Evolutionary conservation across 129 eudicot genomes (phyloP).

Genomic region (Flaveria bidentis): DNA sequence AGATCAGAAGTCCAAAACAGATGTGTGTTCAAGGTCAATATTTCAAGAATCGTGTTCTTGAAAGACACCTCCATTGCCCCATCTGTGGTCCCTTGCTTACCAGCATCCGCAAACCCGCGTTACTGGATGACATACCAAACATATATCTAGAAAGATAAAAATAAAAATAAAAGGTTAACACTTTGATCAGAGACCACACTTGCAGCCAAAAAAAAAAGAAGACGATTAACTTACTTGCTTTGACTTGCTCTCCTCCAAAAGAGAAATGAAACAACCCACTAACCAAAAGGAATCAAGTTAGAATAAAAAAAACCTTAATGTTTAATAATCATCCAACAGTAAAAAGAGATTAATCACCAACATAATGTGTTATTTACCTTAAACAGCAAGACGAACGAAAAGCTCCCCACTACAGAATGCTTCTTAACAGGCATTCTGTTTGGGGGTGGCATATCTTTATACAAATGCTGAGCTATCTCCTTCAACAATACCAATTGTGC

Average conservation of each 20-base stretch:
- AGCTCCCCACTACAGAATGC: slow-evolving; percentile 47
- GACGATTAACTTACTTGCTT: slow-evolving; percentile 63
- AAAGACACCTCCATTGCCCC: slow-evolving; percentile 73
- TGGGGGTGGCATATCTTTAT: slow-evolving; percentile 63
- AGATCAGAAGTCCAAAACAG: slow-evolving; percentile 14
- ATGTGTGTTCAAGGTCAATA: slow-evolving; percentile 22
- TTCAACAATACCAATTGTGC: slow-evolving; percentile 80
- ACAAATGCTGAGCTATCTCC: slow-evolving; percentile 88
- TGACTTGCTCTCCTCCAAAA: slow-evolving; percentile 67
- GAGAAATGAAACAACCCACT: slow-evolving; percentile 75
- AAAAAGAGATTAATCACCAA: not conserved
- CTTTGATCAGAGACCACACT: slow-evolving; percentile 14
- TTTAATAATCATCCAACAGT: not conserved
- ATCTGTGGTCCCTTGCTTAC: slow-evolving; percentile 65
- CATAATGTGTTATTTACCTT: slow-evolving; percentile 52
- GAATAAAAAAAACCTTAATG: not conserved
- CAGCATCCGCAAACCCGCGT: slow-evolving; percentile 70
- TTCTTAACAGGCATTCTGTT: slow-evolving; percentile 57
- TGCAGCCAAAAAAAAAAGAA: not conserved
- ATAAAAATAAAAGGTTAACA: not conserved
- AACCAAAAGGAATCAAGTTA: slow-evolving; percentile 22
- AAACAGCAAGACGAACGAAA: slow-evolving; percentile 53
- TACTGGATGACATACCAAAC: slow-evolving; percentile 65
- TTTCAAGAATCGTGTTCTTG: slow-evolving; percentile 53
- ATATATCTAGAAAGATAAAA: slow-evolving; percentile 45